Evolutionary conservation across 306 rosid species (phyloP).

Genomic region (Phaseolus lunatus): DNA sequence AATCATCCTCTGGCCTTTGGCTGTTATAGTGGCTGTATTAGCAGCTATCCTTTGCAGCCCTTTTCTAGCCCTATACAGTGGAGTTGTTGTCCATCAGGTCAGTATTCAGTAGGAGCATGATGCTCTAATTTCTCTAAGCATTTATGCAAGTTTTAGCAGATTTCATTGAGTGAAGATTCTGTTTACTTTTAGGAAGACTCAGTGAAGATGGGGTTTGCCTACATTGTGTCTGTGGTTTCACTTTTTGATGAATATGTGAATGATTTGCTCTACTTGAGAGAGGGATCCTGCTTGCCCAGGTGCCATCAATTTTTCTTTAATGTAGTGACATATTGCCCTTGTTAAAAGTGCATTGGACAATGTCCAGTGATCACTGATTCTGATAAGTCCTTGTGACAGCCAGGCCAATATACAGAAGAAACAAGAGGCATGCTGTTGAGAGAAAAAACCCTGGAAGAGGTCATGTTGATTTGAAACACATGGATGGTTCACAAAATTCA

Average conservation of each 20-base stretch:
- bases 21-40: constrained; percentile 66
- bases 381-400: constrained; percentile 61
- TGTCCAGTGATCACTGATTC: constrained; percentile 35
- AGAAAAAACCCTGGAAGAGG: constrained; percentile 33
- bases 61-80: constrained; percentile 72
- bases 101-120: constrained; percentile 36
- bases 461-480: constrained; percentile 31
- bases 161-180: background rate
- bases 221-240: constrained; percentile 70
- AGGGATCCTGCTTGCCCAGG: constrained; percentile 92
- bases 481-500: constrained; percentile 47
- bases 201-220: constrained; percentile 70
- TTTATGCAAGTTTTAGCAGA: constrained; percentile 11
- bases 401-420: constrained; percentile 74
- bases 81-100: constrained; percentile 81
- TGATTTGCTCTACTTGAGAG: constrained; percentile 80
- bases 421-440: constrained; percentile 41
- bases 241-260: constrained; percentile 85
- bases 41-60: constrained; percentile 61
- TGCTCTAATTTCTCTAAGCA: constrained; percentile 13
- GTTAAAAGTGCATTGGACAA: background rate
- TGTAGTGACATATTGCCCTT: background rate
- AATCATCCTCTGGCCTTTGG: constrained; percentile 85
- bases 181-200: constrained; percentile 66
- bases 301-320: constrained; percentile 24